A percentile compares a stretch with the other conserved stretches of the same genome.
phyloP scores from a whole-genome alignment of 2,329 filamentous ascomycete genomes.

The Leptographium flavum region DNA sequence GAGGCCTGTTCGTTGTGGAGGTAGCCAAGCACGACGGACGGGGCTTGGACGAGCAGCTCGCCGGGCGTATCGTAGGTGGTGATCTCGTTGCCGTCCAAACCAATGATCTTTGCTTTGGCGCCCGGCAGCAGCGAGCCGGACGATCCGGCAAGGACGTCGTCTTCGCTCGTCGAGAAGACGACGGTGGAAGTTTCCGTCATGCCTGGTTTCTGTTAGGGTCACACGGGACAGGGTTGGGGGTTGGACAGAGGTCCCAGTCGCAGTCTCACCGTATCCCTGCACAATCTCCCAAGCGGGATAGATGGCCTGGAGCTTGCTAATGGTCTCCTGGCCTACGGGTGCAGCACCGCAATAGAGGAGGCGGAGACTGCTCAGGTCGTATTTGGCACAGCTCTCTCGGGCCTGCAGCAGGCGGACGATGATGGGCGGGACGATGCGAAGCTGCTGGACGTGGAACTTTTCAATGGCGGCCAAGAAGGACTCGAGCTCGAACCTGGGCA shows the following conservation, averaged over 20 bases:
- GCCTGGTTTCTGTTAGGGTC: conserved; percentile 24
- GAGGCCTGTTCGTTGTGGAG: conserved; percentile 76
- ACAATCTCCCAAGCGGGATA: conserved; percentile 50
- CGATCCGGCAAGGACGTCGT: conserved; percentile 57
- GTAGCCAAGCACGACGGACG: conserved; percentile 69
- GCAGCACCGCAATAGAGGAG: conserved; percentile 63
- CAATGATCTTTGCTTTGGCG: conserved; percentile 50
- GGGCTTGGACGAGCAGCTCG: conserved; percentile 66
- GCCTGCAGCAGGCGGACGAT: conserved; percentile 63
- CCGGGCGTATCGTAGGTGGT: conserved; percentile 53
- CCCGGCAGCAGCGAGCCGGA: conserved; percentile 57
- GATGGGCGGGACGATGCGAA: conserved; percentile 67
- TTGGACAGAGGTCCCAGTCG: too few species aligned
- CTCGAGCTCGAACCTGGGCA: conserved; percentile 60
- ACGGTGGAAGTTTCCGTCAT: conserved; percentile 68
- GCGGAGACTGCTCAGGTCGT: conserved; percentile 55
- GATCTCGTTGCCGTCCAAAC: conserved; percentile 54
- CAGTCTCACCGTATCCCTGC: conserved; percentile 57
- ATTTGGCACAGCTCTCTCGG: conserved; percentile 44
- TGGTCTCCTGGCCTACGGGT: conserved; percentile 60
- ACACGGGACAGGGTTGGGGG: background rate
- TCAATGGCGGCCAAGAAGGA: conserved; percentile 48
- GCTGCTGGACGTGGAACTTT: conserved; percentile 47
- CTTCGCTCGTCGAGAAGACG: conserved; percentile 41
- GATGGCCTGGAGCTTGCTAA: conserved; percentile 43